phyloP scores from a whole-genome alignment of 306 rosid genomes.

The Cicer pinnatifidum region DNA sequence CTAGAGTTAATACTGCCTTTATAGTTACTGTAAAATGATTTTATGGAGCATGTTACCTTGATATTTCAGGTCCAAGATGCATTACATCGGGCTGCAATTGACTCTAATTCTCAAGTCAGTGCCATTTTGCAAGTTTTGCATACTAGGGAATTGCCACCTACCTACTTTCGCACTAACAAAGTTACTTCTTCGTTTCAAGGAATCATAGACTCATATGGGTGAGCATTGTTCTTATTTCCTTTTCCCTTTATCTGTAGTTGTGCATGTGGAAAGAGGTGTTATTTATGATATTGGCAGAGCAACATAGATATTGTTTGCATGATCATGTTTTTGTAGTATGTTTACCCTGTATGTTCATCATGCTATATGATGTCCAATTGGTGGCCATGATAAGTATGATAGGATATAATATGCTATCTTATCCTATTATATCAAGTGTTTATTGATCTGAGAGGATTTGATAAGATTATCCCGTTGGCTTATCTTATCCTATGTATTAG shows the following conservation, averaged over 20 bases:
- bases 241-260: slow-evolving; percentile 20
- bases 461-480: background rate
- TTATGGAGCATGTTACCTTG: slow-evolving; percentile 27
- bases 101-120: slow-evolving; percentile 79
- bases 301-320: slow-evolving; percentile 31
- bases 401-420: background rate
- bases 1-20: slow-evolving; percentile 27
- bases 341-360: slow-evolving; percentile 3
- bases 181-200: slow-evolving; percentile 74
- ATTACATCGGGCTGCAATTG: slow-evolving; percentile 66
- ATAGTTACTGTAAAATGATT: slow-evolving; percentile 22
- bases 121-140: slow-evolving; percentile 78
- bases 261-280: slow-evolving; percentile 33
- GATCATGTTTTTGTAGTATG: slow-evolving; percentile 28
- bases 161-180: slow-evolving; percentile 74
- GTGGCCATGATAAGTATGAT: slow-evolving; percentile 1
- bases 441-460: background rate
- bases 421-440: slow-evolving; percentile 2
- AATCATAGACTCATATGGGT: slow-evolving; percentile 91
- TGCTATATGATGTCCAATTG: background rate
- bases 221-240: slow-evolving; percentile 44
- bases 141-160: slow-evolving; percentile 73
- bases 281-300: slow-evolving; percentile 29
- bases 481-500: background rate
- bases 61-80: slow-evolving; percentile 68